Evolutionary conservation across 257 asterid genomes (phyloP).

Genomic region (Penstemon barbatus): DNA sequence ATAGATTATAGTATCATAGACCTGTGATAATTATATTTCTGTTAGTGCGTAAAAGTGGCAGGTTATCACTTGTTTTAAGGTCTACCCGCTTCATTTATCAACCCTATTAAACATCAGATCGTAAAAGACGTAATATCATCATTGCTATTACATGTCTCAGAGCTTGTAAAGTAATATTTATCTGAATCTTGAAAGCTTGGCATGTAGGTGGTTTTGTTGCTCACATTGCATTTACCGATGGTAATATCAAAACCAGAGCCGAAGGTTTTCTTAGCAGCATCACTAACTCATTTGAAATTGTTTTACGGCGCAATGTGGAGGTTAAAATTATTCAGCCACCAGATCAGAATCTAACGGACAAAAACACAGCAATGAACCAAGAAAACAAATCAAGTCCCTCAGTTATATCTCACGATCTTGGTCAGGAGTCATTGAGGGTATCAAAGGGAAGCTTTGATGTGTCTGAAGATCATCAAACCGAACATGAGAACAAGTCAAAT

Average conservation of each 20-base stretch:
- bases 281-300: constrained; percentile 80
- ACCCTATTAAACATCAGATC: too few species aligned
- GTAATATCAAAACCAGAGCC: constrained; percentile 71
- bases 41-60: too few species aligned
- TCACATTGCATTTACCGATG: constrained; percentile 72
- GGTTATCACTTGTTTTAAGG: too few species aligned
- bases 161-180: neutral
- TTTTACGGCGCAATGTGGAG: constrained; percentile 75
- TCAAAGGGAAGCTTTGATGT: too few species aligned
- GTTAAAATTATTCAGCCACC: constrained; percentile 61
- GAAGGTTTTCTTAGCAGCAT: constrained; percentile 93
- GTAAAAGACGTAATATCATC: neutral
- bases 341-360: constrained; percentile 31
- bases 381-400: constrained; percentile 27
- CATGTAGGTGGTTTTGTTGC: constrained; percentile 80
- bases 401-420: constrained; percentile 4
- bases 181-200: constrained; percentile 2
- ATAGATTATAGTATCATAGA: too few species aligned
- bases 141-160: neutral
- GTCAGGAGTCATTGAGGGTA: too few species aligned
- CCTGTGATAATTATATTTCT: too few species aligned
- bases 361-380: constrained; percentile 9
- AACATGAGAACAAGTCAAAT: constrained; percentile 43
- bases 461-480: constrained; percentile 23
- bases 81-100: too few species aligned